Evolutionary conservation across 2,329 filamentous ascomycete genomes (phyloP).

Genomic region (Xylariaceae sp.): DNA sequence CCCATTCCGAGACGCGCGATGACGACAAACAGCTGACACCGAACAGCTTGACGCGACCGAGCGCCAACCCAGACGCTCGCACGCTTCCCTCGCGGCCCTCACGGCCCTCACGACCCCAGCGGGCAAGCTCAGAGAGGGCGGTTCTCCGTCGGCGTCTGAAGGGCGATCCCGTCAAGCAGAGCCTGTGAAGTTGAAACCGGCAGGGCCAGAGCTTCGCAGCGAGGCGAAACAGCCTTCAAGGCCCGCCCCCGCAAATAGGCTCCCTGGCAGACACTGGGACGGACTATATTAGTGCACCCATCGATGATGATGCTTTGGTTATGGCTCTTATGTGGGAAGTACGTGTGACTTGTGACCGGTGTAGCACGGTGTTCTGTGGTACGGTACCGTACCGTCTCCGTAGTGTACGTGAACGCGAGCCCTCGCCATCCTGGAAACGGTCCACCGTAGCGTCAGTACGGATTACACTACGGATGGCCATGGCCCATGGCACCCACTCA

Average conservation of each 20-base stretch:
- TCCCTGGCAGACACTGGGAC: not conserved
- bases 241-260: constrained; percentile 1
- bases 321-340: not conserved
- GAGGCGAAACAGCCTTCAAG: constrained; percentile 9
- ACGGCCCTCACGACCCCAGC: not conserved
- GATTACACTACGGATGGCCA: not conserved
- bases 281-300: constrained; percentile 1
- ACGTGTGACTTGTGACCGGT: not conserved
- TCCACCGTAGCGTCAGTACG: not conserved
- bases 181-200: not conserved
- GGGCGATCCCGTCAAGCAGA: not conserved
- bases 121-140: not conserved
- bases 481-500: not conserved
- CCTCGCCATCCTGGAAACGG: not conserved
- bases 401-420: not conserved
- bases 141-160: not conserved
- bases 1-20: constrained; percentile 10
- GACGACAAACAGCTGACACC: constrained; percentile 5
- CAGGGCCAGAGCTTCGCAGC: not conserved
- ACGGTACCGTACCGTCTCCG: no score
- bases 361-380: not conserved
- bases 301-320: constrained; percentile 1
- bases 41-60: constrained; percentile 9
- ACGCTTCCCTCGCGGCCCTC: no score
- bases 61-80: constrained; percentile 1